Base-by-base conservation (phyloP, 140 eudicot genomes). In the Bidens hawaiensis region DNA sequence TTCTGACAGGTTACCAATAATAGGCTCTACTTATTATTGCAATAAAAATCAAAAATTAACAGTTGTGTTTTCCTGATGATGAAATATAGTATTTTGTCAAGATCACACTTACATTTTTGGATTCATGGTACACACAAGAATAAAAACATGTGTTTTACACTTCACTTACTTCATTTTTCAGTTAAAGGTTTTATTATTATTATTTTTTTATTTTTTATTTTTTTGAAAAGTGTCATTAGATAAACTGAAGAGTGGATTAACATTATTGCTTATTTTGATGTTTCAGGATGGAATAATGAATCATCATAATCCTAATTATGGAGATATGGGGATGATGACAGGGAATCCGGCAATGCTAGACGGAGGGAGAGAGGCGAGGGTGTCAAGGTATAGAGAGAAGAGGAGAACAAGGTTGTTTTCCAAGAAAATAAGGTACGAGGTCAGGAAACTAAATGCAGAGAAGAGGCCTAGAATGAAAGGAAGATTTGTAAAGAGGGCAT, bases 391-490 rank as follows among this genome's bases (percentile, higher is more conserved):
- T 75, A 75, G 96, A 70, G 96, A 88, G 68, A 88, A 88, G 82
- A 72, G 96, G 47, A 74, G 96, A 48, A 88, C 82, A 1, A 82
- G 96, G 58, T 50, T 88, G 82, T 88, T 88, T 72, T 85, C 95
- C 23, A 88, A 88, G 88, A 88, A 85, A 82, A 88, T 88, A 57
- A 77, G 96, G 73, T 88, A 88, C 56, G 95, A 85, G 79, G 96
- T 88, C 24, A 73, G 96, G 7, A 88, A 88, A 59, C 27, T 88
- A 71, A 85, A 88, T 62, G 96, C 96, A 4, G 96, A 88, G 75
- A 88, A 82, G 78, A 85, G 96, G 81, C 95, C 96, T 3, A 64
- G 96, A 53, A 85, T 88, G 85, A 88, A 88, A 78, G 96, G 96
- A 43, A 82, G 96, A 66, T 88, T 88, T 65, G 96, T 88, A 8